These are phyloP conservation scores for Hypoxylon fragiforme DNA, from an alignment of 495 filamentous ascomycete genomes.

Conservation along the genomic window DNA sequence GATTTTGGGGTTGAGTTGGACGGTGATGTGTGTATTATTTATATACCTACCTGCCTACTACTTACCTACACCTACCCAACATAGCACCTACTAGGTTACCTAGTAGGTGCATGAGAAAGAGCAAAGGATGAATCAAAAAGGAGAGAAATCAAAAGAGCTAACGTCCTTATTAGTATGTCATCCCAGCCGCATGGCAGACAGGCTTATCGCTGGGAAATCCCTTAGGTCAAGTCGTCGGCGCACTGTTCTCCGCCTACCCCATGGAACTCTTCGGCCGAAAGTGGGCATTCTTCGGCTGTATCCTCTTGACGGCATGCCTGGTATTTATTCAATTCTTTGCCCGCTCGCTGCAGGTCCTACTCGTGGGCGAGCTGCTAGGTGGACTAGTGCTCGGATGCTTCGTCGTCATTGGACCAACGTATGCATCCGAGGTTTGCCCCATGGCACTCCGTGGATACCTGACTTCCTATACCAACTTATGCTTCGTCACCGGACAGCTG, in stretches of 20 bases:
- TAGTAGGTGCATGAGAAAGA: no score
- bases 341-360: constrained; percentile 44
- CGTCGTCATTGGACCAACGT: constrained; percentile 60
- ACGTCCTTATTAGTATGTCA: constrained; percentile 37
- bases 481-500: constrained; percentile 69
- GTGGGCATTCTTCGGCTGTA: constrained; percentile 47
- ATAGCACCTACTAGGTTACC: no score
- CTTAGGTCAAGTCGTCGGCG: constrained; percentile 51
- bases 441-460: constrained; percentile 59
- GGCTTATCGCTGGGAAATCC: constrained; percentile 51
- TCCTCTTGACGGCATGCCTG: constrained; percentile 48
- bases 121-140: no score
- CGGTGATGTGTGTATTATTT: constrained; percentile 34
- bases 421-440: constrained; percentile 66
- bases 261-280: constrained; percentile 52
- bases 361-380: constrained; percentile 56
- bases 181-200: constrained; percentile 52
- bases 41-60: not conserved
- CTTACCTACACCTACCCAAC: no score
- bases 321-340: constrained; percentile 65
- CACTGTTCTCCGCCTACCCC: constrained; percentile 50
- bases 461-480: constrained; percentile 65
- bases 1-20: constrained; percentile 47
- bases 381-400: constrained; percentile 58
- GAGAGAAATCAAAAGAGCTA: no score